Conservation (phyloP, 345 rosid genomes). For the Linum lewisii region DNA sequence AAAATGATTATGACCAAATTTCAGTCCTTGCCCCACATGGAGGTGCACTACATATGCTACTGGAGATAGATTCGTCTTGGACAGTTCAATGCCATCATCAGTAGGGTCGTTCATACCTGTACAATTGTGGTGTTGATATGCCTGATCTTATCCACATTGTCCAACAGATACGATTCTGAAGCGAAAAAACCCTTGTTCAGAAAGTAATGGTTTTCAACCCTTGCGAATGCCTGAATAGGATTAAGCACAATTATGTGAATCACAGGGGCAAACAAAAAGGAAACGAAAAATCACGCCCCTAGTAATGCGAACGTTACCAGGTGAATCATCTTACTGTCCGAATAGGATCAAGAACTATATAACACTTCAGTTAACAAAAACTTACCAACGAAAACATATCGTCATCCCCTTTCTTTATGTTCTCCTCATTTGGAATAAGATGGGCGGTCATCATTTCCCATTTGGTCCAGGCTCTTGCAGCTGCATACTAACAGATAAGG, state of each 20-base stretch:
- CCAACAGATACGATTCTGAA: slow-evolving; percentile 70
- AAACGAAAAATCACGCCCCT: too few relatives aligned
- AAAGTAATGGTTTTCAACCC: slow-evolving; percentile 93
- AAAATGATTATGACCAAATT: slow-evolving; percentile 12
- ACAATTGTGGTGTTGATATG: slow-evolving; percentile 76
- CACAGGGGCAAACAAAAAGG: too few relatives aligned
- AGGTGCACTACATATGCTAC: too few relatives aligned
- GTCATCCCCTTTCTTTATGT: slow-evolving; percentile 77
- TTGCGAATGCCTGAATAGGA: slow-evolving; percentile 78
- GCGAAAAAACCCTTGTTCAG: slow-evolving; percentile 80
- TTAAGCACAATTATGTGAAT: neutral
- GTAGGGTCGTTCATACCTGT: too few relatives aligned
- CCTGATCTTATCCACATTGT: slow-evolving; percentile 75
- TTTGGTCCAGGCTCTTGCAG: slow-evolving; percentile 93
- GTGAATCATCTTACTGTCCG: too few relatives aligned
- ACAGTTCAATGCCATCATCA: too few relatives aligned
- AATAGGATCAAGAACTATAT: neutral
- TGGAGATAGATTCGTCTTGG: too few relatives aligned
- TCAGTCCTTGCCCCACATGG: too few relatives aligned
- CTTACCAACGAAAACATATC: slow-evolving; percentile 76
- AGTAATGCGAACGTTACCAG: too few relatives aligned
- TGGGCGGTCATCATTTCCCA: slow-evolving; percentile 99
- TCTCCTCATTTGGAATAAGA: slow-evolving; percentile 71
- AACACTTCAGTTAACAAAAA: neutral
- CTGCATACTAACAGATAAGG: slow-evolving; percentile 55